Base-by-base conservation (phyloP, 164 flowering plant species). In the Aristolochia californica region DNA sequence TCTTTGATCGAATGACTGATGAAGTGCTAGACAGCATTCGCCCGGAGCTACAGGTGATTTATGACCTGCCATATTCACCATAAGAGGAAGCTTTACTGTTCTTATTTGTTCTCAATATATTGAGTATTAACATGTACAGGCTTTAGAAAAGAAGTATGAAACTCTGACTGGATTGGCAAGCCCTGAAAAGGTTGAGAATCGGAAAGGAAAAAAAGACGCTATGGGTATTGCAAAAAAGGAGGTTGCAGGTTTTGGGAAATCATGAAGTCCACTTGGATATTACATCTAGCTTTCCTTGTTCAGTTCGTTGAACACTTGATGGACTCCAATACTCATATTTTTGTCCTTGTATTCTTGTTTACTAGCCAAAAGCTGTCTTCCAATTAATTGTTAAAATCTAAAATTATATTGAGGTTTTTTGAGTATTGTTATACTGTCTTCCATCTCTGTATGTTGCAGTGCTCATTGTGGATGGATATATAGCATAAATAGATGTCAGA, bases 1-100 rank as follows among this genome's bases (percentile, higher is more conserved):
- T 84, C 77, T 87, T 87, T 72, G 96, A 94, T 55, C 78, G 93
- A 72, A 90, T 90, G 97, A 83, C 79, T 3, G 93, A 85, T 21
- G 83, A 83, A 51, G 93, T 85, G 60, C 79, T 87, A 58, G 91
- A 82, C 47, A 65, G 64, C 60, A 84, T 90, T 53, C 78, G 80
- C n/a, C 53, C 63, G 24, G 70, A 81, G 51, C 75, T 93, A 53
- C 71, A 87, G 81, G 99, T 88, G 65, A 75, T 77, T 70, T 53
- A 49, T 58, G 40, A 44, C 44, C 2, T 47, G 24, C 43, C 10
- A 40, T 43, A 38, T 40, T 21, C 10, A 21, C 8, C 23, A 2
- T 30, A 30, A 26, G 25, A 15, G 17, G 24, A 8, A 20, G 21
- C 9, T 23, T 53, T 26, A n/a, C 7, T 48, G 51, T n/a, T 22